Percentiles rank a stretch among this genome's conserved stretches.
These are phyloP conservation scores for Cryptococcus sp. DNA, from an alignment of 1,284 basidiomycete genomes.

Conservation along the genomic window DNA sequence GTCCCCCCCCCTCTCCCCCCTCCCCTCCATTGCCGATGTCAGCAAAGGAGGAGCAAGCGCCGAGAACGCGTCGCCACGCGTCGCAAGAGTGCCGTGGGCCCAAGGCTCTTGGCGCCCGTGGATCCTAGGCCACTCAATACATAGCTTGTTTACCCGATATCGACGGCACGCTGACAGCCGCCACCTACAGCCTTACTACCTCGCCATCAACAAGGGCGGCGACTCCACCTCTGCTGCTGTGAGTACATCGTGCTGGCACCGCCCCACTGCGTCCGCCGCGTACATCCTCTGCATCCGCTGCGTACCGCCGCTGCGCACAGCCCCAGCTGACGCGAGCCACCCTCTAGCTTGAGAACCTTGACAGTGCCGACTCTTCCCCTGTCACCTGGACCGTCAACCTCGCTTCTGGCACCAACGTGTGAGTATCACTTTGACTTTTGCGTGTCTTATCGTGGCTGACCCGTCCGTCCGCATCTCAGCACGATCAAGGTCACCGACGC, in stretches of 20 bases:
- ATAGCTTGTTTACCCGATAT: too few species aligned
- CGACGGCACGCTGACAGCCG: too few species aligned
- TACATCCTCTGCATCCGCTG: too few species aligned
- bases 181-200: slow-evolving; percentile 55
- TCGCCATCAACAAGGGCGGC: slow-evolving; percentile 61
- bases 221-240: slow-evolving; percentile 59
- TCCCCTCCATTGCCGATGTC: too few species aligned
- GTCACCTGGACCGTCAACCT: slow-evolving; percentile 66
- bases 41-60: too few species aligned
- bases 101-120: too few species aligned
- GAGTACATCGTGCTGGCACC: too few species aligned
- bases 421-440: slow-evolving; percentile 31
- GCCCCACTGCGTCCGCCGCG: too few species aligned
- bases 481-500: slow-evolving; percentile 52
- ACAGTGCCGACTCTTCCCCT: slow-evolving; percentile 52
- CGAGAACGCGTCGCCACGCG: too few species aligned
- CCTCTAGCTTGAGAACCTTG: slow-evolving; percentile 57
- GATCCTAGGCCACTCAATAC: too few species aligned
- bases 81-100: too few species aligned
- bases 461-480: slow-evolving; percentile 12
- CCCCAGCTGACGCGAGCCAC: not conserved
- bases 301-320: too few species aligned
- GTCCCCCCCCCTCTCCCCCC: slow-evolving; percentile 32
- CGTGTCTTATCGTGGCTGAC: not conserved
- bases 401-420: slow-evolving; percentile 58